Conservation (phyloP, 2,329 filamentous ascomycete genomes). For the Curvularia lunata region DNA sequence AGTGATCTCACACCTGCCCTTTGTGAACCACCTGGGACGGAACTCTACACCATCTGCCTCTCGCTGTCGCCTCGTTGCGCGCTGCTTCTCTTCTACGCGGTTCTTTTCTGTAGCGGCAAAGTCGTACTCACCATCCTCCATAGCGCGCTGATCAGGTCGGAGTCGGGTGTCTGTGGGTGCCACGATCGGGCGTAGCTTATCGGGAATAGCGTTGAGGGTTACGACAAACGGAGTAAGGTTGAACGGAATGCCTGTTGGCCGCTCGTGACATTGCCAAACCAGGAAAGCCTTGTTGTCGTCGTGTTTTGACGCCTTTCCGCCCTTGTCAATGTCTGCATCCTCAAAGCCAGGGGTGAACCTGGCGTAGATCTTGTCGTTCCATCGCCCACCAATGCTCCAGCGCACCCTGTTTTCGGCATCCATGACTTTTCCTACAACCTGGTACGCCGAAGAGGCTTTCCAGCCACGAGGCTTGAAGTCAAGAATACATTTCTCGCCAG, state of each 20-base stretch:
- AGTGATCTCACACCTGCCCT: constrained; percentile 74
- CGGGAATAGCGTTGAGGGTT: constrained; percentile 89
- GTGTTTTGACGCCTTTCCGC: constrained; percentile 54
- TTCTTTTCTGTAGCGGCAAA: constrained; percentile 93
- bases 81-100: constrained; percentile 88
- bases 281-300: constrained; percentile 79
- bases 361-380: constrained; percentile 97
- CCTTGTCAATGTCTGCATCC: constrained; percentile 64
- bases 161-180: constrained; percentile 94
- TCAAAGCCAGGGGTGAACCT: constrained; percentile 91
- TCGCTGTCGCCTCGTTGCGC: constrained; percentile 72
- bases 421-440: constrained; percentile 84
- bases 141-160: constrained; percentile 91
- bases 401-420: constrained; percentile 79
- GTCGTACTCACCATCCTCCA: constrained; percentile 99
- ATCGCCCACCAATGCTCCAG: constrained; percentile 89
- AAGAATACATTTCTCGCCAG: constrained; percentile 84
- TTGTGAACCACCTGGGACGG: constrained; percentile 81
- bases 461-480: constrained; percentile 96
- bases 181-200: constrained; percentile 76
- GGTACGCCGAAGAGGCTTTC: constrained; percentile 91
- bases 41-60: constrained; percentile 85
- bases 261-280: constrained; percentile 87
- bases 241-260: constrained; percentile 87
- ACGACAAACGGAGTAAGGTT: constrained; percentile 96